Base-by-base conservation (phyloP, 192 early-diverging fungal species). In the Gryganskiella cystojenkinii region DNA sequence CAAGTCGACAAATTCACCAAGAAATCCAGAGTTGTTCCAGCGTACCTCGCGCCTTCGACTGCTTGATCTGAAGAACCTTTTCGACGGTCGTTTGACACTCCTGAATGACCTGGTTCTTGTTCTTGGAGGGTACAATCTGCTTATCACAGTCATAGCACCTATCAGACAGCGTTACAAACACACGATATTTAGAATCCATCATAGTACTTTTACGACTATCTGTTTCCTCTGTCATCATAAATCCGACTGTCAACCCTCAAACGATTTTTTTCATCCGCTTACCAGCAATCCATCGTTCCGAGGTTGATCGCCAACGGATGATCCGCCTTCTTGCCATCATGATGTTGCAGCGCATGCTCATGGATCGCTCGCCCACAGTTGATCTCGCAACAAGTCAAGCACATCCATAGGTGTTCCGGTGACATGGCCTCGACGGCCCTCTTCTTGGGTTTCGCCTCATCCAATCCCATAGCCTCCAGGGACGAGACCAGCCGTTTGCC, bases 61-160 rank as follows among this genome's bases (percentile, higher is more conserved):
- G 60, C 28, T 61, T 68, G 34, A 40, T 33, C 52, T 74, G 57
- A n/a, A 56, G 27, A 11, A 4, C 15, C 3, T 57, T 60, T 6
- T 53, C 53, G 13, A 81, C 35, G 11, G 20, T n/a, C 5, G 5
- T 10, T 25, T 67, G 80, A 42, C 47, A 70, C 46, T 81, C 53
- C 3, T 57, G 28, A 13, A 81, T 45, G 10, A 70, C 13, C 34
- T 76, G 67, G 35, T 81, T 81, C 40, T 28, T 75, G 31, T 63
- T 66, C 53, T 61, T 76, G 28, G 60, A 55, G 20, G 67, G 67
- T 3, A 63, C 61, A 27, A 76, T 27, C 37, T 27, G 17, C 1
- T 52, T 42, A 44, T 81, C 60, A 44, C 80, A 81, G n/a, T 45
- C 42, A 35, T 81, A 81, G 33, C 80, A 81, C 80, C 80, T 81